phyloP scores from a whole-genome alignment of 441 rosid species.

The Syzygium malaccense region DNA sequence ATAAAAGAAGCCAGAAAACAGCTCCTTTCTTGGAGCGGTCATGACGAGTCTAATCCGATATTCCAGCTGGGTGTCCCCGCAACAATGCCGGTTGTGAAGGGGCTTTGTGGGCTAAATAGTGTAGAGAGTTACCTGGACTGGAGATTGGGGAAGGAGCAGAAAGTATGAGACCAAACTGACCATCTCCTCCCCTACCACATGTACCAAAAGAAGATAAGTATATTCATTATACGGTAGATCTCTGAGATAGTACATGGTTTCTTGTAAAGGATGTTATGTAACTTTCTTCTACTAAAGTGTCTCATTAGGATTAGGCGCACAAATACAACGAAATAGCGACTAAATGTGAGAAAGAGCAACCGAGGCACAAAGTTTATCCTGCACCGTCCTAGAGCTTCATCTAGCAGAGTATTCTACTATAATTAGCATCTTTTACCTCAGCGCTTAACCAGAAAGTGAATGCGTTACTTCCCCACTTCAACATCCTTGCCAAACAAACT shows the following conservation, averaged over 20 bases:
- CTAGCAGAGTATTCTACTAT: too few species aligned
- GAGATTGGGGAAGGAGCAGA: slow-evolving; percentile 23
- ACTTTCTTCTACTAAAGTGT: not conserved
- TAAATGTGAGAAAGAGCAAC: too few species aligned
- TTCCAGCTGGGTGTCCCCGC: slow-evolving; percentile 74
- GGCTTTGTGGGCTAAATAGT: slow-evolving; percentile 66
- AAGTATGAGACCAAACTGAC: not conserved
- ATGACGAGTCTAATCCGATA: slow-evolving; percentile 7
- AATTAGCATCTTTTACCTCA: too few species aligned
- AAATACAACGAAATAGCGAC: too few species aligned
- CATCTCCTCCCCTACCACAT: not conserved
- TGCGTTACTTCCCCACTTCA: too few species aligned
- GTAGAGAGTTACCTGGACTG: slow-evolving; percentile 64
- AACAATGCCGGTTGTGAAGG: slow-evolving; percentile 74
- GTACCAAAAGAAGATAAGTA: not conserved
- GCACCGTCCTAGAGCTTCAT: too few species aligned
- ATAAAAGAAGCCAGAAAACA: slow-evolving; percentile 66
- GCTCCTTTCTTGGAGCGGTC: slow-evolving; percentile 37
- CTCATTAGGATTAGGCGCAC: too few species aligned
- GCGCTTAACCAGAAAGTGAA: too few species aligned
- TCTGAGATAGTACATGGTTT: not conserved
- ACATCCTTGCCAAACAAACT: too few species aligned
- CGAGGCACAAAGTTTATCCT: too few species aligned
- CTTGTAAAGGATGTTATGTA: not conserved
- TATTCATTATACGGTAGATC: not conserved